Conservation (phyloP, 176 grass and related monocot species). For the Carex littledalei region DNA sequence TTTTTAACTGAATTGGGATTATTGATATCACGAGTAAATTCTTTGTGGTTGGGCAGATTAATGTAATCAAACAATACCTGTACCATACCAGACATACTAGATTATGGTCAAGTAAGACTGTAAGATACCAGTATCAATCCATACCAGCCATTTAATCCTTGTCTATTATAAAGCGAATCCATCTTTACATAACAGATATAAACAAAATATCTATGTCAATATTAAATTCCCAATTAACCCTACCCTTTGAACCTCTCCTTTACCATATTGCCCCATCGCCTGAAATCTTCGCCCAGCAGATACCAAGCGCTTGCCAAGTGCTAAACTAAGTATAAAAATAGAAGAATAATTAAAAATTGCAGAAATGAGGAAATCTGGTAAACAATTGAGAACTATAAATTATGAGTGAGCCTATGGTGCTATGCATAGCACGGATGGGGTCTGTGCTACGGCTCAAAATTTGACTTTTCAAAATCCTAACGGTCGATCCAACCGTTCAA, state of each 20-base stretch:
- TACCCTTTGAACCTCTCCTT: conserved; percentile 71
- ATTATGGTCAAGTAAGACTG: not conserved
- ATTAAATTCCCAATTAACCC: conserved; percentile 19
- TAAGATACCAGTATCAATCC: not conserved
- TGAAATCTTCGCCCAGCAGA: conserved; percentile 75
- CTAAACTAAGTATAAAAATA: conserved; percentile 56
- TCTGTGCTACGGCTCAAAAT: too few species aligned
- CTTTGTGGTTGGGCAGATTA: not conserved
- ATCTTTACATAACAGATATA: conserved; percentile 16
- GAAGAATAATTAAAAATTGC: conserved; percentile 12
- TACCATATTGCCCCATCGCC: conserved; percentile 56
- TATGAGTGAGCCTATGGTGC: too few species aligned
- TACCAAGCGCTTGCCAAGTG: conserved; percentile 75
- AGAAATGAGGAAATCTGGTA: conserved; percentile 12
- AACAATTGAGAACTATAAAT: not conserved
- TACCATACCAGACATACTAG: not conserved
- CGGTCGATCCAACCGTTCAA: too few species aligned
- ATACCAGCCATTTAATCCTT: not conserved
- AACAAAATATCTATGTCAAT: not conserved
- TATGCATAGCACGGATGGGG: too few species aligned
- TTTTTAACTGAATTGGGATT: not conserved
- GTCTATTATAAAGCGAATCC: not conserved
- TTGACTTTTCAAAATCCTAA: too few species aligned
- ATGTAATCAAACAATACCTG: not conserved
- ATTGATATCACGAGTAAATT: not conserved